A percentile compares a stretch with the other conserved stretches of the same genome.
phyloP scores from a whole-genome alignment of 768 basidiomycete species.

The Mycena leptocephala region DNA sequence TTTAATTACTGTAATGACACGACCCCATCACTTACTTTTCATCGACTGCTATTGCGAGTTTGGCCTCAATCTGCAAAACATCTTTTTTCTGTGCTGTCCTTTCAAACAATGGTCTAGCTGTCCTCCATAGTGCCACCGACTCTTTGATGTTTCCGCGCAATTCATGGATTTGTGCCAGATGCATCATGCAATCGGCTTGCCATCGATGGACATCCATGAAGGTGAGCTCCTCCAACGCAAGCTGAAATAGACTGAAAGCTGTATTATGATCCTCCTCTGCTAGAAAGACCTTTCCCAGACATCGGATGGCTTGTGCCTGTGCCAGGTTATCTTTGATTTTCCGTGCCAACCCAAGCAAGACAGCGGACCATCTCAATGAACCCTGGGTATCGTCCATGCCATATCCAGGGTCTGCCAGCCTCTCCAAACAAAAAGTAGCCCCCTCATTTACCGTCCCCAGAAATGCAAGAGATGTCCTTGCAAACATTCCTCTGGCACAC shows the following conservation, averaged over 20 bases:
- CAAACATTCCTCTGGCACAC: background rate
- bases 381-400: background rate
- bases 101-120: background rate
- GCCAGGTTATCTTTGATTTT: background rate
- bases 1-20: too few species aligned
- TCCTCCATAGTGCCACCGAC: background rate
- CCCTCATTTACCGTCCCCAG: background rate
- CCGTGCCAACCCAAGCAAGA: background rate
- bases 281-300: conserved; percentile 1
- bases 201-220: conserved; percentile 16
- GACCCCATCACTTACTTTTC: too few species aligned
- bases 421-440: background rate
- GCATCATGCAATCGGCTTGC: conserved; percentile 17
- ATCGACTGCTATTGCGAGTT: too few species aligned
- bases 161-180: background rate
- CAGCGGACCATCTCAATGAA: background rate
- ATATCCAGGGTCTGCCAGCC: background rate
- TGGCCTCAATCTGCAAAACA: too few species aligned
- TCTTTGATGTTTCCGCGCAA: background rate
- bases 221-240: conserved; percentile 10
- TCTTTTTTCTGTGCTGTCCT: background rate
- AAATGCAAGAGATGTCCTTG: background rate
- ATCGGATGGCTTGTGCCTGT: background rate
- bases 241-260: background rate
- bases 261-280: background rate